Evolutionary conservation across 352 stramenopile genomes (phyloP).

Genomic region (Pythium brassicae): DNA sequence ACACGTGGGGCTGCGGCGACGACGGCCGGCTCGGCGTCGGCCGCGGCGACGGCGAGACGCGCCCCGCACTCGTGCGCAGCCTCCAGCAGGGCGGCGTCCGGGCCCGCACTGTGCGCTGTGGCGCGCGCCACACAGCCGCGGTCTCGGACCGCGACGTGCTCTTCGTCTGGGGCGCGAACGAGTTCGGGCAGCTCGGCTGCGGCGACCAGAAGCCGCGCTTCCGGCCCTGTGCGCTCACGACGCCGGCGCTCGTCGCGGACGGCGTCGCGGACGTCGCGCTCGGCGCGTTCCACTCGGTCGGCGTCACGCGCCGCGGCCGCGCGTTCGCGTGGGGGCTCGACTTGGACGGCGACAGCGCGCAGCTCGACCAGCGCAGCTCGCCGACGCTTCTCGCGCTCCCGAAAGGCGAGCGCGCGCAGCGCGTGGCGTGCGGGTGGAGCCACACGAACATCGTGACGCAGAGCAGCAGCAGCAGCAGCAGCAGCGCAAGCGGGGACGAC

Average conservation of each 20-base stretch:
- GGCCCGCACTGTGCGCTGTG: conserved; percentile 51
- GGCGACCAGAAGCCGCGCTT: conserved; percentile 42
- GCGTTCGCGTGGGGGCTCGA: conserved; percentile 66
- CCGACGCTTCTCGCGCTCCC: conserved; percentile 28
- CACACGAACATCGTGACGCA: conserved; percentile 65
- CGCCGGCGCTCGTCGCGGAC: conserved; percentile 33
- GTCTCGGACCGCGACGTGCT: conserved; percentile 62
- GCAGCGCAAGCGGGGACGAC: background rate
- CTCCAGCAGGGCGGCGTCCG: conserved; percentile 38
- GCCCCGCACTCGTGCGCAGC: conserved; percentile 28
- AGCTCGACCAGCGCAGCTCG: conserved; percentile 29
- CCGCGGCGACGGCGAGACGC: conserved; percentile 28
- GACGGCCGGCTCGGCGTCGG: conserved; percentile 60
- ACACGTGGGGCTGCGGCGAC: conserved; percentile 67
- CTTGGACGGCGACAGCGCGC: conserved; percentile 35
- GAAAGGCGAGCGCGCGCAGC: conserved; percentile 30
- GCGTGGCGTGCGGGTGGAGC: conserved; percentile 59
- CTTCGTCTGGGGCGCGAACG: conserved; percentile 78
- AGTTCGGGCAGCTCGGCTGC: conserved; percentile 73
- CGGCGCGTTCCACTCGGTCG: conserved; percentile 72
- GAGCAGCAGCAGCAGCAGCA: conserved; percentile 1
- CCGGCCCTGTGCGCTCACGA: conserved; percentile 39
- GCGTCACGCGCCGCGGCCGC: conserved; percentile 35
- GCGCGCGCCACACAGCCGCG: conserved; percentile 58
- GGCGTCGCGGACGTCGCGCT: conserved; percentile 55